Evolutionary conservation across 305 asterid species (phyloP).

Genomic region (Stenogyne calaminthoides): DNA sequence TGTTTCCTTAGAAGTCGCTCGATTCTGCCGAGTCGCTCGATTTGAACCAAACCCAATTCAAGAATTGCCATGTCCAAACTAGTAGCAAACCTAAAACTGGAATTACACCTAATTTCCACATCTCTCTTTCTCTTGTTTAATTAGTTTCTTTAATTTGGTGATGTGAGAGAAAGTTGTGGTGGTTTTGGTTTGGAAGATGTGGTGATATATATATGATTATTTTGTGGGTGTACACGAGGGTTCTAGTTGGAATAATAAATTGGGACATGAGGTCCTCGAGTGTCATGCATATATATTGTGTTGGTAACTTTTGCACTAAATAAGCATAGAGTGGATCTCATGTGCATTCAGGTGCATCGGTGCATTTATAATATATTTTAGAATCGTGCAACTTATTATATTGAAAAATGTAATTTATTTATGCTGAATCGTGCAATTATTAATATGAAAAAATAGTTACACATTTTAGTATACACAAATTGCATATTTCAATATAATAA

Average conservation of each 20-base stretch:
- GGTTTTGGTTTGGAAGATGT: too few relatives aligned
- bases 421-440: too few relatives aligned
- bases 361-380: too few relatives aligned
- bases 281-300: neutral
- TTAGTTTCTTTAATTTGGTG: neutral
- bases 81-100: neutral
- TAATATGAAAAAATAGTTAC: too few relatives aligned
- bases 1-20: slow-evolving; percentile 38
- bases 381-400: too few relatives aligned
- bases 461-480: too few relatives aligned
- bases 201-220: neutral
- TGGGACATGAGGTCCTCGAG: slow-evolving; percentile 4
- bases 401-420: too few relatives aligned
- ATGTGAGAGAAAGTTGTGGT: neutral
- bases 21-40: slow-evolving; percentile 45
- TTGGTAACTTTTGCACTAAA: too few relatives aligned
- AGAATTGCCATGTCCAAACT: slow-evolving; percentile 34
- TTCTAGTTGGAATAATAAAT: neutral
- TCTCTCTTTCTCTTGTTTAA: neutral
- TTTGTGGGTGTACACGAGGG: neutral
- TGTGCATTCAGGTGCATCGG: too few relatives aligned
- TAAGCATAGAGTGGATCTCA: too few relatives aligned
- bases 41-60: slow-evolving; percentile 44
- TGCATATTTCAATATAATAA: too few relatives aligned
- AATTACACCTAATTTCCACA: neutral